Evolutionary conservation across 2,329 filamentous ascomycete species (phyloP), one percentile per base, ranked within the genome.

Genomic region (Aspergillus pseudoviridinutans): DNA sequence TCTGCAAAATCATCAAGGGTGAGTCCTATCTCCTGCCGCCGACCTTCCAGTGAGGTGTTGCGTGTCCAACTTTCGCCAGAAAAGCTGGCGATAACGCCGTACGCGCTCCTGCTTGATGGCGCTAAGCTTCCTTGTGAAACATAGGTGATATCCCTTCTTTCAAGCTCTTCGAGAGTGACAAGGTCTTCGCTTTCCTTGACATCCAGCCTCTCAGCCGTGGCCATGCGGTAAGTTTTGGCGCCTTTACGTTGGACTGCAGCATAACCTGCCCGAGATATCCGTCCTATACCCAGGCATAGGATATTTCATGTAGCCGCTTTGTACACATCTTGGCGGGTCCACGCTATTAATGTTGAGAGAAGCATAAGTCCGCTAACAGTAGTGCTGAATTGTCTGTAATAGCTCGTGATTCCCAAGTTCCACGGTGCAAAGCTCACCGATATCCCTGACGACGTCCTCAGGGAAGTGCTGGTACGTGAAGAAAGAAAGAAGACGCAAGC

Each of bases 1-100:
- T 99, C 81, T 99, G 94, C 84, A 96, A 91, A 77, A 97, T 99
- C 74, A 89, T 99, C 80, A 95, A 96, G 84, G 93, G 93, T 85
- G 76, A 54, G 67, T 56, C 5, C 22, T 14, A 14, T 14, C 44
- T 24, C 14, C 22, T 14, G 42, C 20, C 20, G n/a, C 8, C 4
- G 10, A 44, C 6, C 42, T 25, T 25, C 14, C 14, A 25, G 22
- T 50, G 38, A 54, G 35, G 27, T 59, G 49, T 50, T 58, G 25
- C 20, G 53, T 38, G 41, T 50, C 25, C 24, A 47, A 29, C 25
- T 47, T 47, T 24, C 22, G 12, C 24, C 2, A 7, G 44, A 25
- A n/a, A 12, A 14, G 44, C 44, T 51, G 38, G 32, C 49, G 54
- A 59, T 49, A 14, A 63, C 55, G 47, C 7, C 10, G 12, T n/a